Conservation (phyloP, 306 rosid genomes). For the Vigna radiata region DNA sequence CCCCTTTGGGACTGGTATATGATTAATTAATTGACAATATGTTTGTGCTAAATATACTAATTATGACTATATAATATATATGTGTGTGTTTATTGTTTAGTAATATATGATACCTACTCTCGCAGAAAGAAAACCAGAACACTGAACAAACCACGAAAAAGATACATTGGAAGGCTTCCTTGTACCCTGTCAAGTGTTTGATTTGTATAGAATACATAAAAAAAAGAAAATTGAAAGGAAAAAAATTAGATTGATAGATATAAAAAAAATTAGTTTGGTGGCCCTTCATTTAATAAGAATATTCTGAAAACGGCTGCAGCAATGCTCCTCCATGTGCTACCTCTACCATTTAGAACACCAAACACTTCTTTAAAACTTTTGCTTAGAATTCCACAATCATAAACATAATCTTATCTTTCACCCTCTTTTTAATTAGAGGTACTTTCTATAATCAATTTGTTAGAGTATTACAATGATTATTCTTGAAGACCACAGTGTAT, state of each 20-base stretch:
- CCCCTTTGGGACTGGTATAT: no score
- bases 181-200: slow-evolving; percentile 40
- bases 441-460: not conserved
- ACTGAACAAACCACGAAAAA: slow-evolving; percentile 42
- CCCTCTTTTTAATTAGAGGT: slow-evolving; percentile 12
- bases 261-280: slow-evolving; percentile 33
- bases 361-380: slow-evolving; percentile 29
- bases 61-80: no score
- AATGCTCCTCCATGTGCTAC: slow-evolving; percentile 84
- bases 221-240: slow-evolving; percentile 18
- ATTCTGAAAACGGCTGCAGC: slow-evolving; percentile 50
- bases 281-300: slow-evolving; percentile 52
- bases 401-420: slow-evolving; percentile 31
- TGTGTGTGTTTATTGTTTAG: slow-evolving; percentile 19
- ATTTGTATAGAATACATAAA: not conserved
- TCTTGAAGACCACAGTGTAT: no score
- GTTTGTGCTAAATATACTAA: no score
- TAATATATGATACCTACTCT: slow-evolving; percentile 31
- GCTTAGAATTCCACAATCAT: slow-evolving; percentile 29
- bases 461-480: no score
- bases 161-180: slow-evolving; percentile 37
- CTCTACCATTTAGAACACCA: slow-evolving; percentile 54
- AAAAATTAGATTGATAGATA: slow-evolving; percentile 49
- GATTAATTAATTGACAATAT: no score
- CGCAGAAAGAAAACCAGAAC: slow-evolving; percentile 42